Conservation (phyloP, 257 asterid genomes). For the Euphrasia confusa region DNA sequence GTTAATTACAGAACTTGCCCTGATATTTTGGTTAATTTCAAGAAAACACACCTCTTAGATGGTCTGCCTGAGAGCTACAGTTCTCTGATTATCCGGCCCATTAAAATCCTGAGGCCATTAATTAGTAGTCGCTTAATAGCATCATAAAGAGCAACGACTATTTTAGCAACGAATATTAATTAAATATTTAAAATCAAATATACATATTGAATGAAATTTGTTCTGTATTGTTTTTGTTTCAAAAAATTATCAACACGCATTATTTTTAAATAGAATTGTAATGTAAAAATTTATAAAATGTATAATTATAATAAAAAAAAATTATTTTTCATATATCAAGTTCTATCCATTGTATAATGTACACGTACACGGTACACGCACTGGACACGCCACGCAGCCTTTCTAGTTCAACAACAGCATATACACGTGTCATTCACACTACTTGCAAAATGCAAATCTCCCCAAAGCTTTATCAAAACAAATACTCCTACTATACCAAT, state of each 20-base stretch:
- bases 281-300: no score
- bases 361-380: background rate
- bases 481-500: background rate
- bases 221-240: no score
- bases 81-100: background rate
- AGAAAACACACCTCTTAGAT: background rate
- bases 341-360: background rate
- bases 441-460: background rate
- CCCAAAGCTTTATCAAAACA: background rate
- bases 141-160: background rate
- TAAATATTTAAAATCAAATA: no score
- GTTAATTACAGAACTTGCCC: no score
- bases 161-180: background rate
- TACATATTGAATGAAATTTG: no score
- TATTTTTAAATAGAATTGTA: no score
- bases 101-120: background rate
- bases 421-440: background rate
- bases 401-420: background rate
- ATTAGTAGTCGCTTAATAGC: background rate
- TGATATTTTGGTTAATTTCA: no score
- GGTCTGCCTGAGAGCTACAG: background rate
- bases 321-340: no score
- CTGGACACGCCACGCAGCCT: slow-evolving; percentile 2
- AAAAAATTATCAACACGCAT: no score
- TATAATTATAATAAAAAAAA: no score